A percentile compares a stretch with the other conserved stretches of the same genome.
These are phyloP conservation scores for Phenoliferia sp. DNA, from an alignment of 1,284 basidiomycete species.

Conservation along the genomic window DNA sequence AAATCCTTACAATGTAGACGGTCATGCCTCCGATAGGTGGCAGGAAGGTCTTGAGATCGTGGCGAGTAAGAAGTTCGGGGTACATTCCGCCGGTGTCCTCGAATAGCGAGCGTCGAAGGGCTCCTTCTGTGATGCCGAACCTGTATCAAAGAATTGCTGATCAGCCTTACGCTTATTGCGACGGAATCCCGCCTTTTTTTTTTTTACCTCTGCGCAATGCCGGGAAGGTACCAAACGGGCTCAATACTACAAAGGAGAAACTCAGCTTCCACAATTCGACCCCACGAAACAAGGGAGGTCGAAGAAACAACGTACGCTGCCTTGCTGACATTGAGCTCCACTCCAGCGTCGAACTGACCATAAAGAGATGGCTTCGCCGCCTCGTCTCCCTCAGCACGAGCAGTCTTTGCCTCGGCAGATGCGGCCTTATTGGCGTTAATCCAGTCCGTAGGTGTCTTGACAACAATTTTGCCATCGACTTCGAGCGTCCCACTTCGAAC, in stretches of 20 bases:
- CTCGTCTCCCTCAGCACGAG: constrained; percentile 46
- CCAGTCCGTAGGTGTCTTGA: constrained; percentile 43
- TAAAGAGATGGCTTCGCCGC: constrained; percentile 56
- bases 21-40: constrained; percentile 90
- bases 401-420: constrained; percentile 42
- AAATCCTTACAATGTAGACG: constrained; percentile 76
- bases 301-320: constrained; percentile 34
- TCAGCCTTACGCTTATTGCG: too few species aligned
- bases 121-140: constrained; percentile 78
- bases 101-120: constrained; percentile 82
- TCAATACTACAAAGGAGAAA: too few species aligned
- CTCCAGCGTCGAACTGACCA: constrained; percentile 58
- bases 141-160: constrained; percentile 77
- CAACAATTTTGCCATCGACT: constrained; percentile 78
- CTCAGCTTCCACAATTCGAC: not conserved
- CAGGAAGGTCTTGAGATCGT: constrained; percentile 90
- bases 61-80: constrained; percentile 89
- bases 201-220: constrained; percentile 43
- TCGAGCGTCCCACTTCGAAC: constrained; percentile 62
- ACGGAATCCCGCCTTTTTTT: not conserved
- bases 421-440: constrained; percentile 35
- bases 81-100: constrained; percentile 75
- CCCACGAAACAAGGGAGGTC: not conserved
- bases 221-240: constrained; percentile 85
- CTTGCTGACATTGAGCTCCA: constrained; percentile 82